Conservation (phyloP, 169 alveolate genomes). For the Besnoitia besnoiti region DNA sequence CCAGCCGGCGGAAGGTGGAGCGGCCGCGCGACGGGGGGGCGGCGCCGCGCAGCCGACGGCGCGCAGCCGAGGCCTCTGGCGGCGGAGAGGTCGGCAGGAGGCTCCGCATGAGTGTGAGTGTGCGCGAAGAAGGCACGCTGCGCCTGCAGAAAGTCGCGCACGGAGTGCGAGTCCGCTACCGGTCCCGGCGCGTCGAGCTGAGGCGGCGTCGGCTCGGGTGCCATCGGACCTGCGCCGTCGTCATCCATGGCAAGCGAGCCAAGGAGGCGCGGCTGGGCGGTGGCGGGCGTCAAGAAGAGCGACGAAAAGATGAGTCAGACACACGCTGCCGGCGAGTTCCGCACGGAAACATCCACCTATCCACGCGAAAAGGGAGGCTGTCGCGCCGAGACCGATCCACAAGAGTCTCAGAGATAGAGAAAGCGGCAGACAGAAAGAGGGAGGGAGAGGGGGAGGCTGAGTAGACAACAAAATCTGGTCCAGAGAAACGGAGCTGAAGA, state of each 20-base stretch:
- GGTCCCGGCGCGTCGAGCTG: neutral
- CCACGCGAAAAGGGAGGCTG: neutral
- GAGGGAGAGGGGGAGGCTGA: neutral
- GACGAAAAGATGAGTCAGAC: neutral
- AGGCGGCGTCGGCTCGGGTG: neutral
- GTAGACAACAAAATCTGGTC: no score
- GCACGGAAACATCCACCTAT: no score
- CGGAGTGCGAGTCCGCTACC: neutral
- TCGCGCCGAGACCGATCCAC: neutral
- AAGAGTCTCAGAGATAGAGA: neutral
- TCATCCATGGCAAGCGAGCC: neutral
- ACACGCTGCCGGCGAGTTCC: no score
- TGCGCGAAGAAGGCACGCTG: neutral
- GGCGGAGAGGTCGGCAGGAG: neutral
- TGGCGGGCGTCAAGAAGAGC: neutral
- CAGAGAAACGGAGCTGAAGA: neutral
- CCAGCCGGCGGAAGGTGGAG: neutral
- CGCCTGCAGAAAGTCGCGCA: conserved; percentile 12
- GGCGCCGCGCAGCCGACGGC: neutral
- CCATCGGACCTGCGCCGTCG: neutral
- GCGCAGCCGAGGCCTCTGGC: neutral
- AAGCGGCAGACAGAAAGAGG: neutral
- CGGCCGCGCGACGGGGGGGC: conserved; percentile 4
- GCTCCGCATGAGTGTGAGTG: neutral
- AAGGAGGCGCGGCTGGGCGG: no score